Evolutionary conservation across 2,329 filamentous ascomycete genomes (phyloP).

Genomic region (Lecanosticta acicola): DNA sequence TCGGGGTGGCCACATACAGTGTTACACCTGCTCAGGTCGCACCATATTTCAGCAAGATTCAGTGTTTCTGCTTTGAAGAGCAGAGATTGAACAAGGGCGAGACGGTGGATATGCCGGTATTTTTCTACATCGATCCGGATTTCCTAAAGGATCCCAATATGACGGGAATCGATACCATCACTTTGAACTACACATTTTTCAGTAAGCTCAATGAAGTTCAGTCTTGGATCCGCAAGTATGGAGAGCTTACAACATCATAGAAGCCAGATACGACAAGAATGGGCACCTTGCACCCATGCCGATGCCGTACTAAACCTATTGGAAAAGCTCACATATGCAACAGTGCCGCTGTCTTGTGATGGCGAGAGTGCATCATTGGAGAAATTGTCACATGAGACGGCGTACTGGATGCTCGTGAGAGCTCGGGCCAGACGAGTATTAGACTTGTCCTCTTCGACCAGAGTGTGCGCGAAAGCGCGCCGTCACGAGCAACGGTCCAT

Average conservation of each 20-base stretch:
- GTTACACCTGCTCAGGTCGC: slow-evolving; percentile 94
- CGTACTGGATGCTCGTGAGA: too few species aligned
- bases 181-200: slow-evolving; percentile 95
- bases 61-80: slow-evolving; percentile 98
- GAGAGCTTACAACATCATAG: slow-evolving; percentile 40
- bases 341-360: too few species aligned
- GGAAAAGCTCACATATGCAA: too few species aligned
- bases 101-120: slow-evolving; percentile 98
- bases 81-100: slow-evolving; percentile 91
- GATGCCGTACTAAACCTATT: slow-evolving; percentile 26
- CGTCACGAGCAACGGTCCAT: too few species aligned
- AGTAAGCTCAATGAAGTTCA: slow-evolving; percentile 55
- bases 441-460: too few species aligned
- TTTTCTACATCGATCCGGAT: slow-evolving; percentile 97
- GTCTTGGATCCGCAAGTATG: not conserved
- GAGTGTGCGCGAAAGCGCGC: too few species aligned
- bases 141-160: slow-evolving; percentile 87
- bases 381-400: too few species aligned
- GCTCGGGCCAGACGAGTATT: too few species aligned
- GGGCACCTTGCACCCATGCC: slow-evolving; percentile 60
- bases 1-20: slow-evolving; percentile 95
- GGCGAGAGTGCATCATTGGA: not conserved
- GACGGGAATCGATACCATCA: slow-evolving; percentile 91
- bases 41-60: slow-evolving; percentile 98
- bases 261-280: slow-evolving; percentile 79